Evolutionary conservation across 768 basidiomycete species (phyloP).

Genomic region (Xerocomellus chrysenteron): DNA sequence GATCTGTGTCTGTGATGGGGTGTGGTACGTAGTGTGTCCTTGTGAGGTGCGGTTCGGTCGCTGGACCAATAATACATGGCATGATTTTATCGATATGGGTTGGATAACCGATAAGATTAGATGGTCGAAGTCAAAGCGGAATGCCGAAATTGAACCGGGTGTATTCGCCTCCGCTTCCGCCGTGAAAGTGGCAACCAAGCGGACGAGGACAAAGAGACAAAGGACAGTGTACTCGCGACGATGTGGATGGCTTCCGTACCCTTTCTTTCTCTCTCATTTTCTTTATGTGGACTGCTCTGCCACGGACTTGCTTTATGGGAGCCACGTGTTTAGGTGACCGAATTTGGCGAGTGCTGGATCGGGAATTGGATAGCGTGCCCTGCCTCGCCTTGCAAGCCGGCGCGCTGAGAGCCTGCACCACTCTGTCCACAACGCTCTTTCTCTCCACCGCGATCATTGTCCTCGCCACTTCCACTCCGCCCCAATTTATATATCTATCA

Average conservation of each 20-base stretch:
- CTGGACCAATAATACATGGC: constrained; percentile 6
- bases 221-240: not conserved
- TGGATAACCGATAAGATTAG: constrained; percentile 31
- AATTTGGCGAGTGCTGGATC: constrained; percentile 24
- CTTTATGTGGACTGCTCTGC: not conserved
- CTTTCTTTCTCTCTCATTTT: not conserved
- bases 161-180: not conserved
- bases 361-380: constrained; percentile 33
- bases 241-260: not conserved
- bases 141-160: constrained; percentile 8
- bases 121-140: constrained; percentile 15
- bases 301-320: constrained; percentile 9
- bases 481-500: not conserved
- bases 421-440: constrained; percentile 19
- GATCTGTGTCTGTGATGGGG: constrained; percentile 22
- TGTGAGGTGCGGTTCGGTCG: not conserved
- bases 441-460: constrained; percentile 9
- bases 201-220: constrained; percentile 6
- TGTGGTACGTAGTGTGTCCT: constrained; percentile 5
- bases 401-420: constrained; percentile 24
- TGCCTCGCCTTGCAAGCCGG: constrained; percentile 34
- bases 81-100: constrained; percentile 19
- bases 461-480: not conserved
- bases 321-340: constrained; percentile 30
- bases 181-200: not conserved